Conservation (phyloP, 345 rosid species). For the Firmiana major region DNA sequence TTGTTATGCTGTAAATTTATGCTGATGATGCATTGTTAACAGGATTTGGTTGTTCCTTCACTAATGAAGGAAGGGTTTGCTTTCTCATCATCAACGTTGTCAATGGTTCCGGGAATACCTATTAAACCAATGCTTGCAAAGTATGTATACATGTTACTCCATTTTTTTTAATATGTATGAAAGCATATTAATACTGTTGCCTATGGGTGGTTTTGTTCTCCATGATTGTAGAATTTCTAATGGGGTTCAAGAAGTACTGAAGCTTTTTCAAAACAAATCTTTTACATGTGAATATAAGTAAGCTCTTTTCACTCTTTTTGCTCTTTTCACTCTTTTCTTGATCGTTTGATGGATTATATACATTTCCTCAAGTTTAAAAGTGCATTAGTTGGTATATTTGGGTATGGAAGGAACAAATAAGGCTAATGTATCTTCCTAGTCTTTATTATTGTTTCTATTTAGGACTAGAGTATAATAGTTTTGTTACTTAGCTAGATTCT, state of each 20-base stretch:
- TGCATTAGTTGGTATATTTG: background rate
- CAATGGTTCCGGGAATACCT: conserved; percentile 82
- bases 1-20: background rate
- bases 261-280: conserved; percentile 58
- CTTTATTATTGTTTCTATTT: background rate
- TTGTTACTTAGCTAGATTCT: background rate
- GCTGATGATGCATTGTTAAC: conserved; percentile 22
- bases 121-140: conserved; percentile 94
- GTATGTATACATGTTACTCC: conserved; percentile 34
- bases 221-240: conserved; percentile 55
- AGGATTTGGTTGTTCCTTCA: conserved; percentile 74
- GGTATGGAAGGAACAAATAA: background rate
- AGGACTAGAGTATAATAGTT: background rate
- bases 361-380: background rate
- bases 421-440: background rate
- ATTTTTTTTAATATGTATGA: background rate
- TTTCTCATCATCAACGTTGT: conserved; percentile 66
- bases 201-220: conserved; percentile 13
- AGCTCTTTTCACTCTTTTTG: conserved; percentile 29
- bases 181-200: conserved; percentile 15
- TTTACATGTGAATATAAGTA: conserved; percentile 91
- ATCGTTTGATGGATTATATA: background rate
- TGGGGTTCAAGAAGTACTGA: conserved; percentile 57
- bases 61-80: conserved; percentile 59
- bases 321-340: conserved; percentile 9